Base-by-base conservation (phyloP, 177 flowering plant species). In the Vitis hybrid region DNA sequence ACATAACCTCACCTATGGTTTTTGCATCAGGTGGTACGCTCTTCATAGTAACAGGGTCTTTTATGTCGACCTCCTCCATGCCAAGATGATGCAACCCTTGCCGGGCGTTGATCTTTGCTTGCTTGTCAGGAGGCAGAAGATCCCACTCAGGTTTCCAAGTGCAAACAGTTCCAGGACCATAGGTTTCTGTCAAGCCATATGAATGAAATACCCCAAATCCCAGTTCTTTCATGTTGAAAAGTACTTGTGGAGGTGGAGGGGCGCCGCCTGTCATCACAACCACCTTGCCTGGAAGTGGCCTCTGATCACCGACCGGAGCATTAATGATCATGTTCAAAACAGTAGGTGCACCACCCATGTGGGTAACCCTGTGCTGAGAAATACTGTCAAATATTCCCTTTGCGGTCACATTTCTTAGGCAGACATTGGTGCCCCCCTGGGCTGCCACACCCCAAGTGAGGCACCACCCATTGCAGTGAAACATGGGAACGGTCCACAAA, bases 401-500 rank as follows among this genome's bases (percentile, higher is more conserved):
- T 0, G 87, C 90, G 2, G 78, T 51, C 4, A 87, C 78, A 69
- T 64, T 77, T 15, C 91, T 82, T 13, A 82, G 62, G 79, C 91
- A 90, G 46, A 90, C 27, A 51, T 82, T 87, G 6, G 86, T 87
- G 40, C 91, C 91, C 18, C 93, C 90, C 3, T 70, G 81, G 4
- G 89, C 90, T 9, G 91, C 91, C 52, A 87, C 69, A 0, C 78
- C 89, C 94, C 91, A 88, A 7, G 85, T 6, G 58, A 78, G 73
- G 61, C 83, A 78, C 94, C 94, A 90, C 0, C 94, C 91, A 63
- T 90, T 90, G 73, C 88, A 83, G 48, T 89, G 93, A 74, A 89
- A 89, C 90, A 89, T 86, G 6, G 93, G 91, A 5, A 86, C 81
- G 2, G 80, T 73, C 94, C 94, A 88, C 24, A 90, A 59, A 65